Base-by-base conservation (phyloP, 176 grass and related monocot genomes). In the Oryza glaberrima region DNA sequence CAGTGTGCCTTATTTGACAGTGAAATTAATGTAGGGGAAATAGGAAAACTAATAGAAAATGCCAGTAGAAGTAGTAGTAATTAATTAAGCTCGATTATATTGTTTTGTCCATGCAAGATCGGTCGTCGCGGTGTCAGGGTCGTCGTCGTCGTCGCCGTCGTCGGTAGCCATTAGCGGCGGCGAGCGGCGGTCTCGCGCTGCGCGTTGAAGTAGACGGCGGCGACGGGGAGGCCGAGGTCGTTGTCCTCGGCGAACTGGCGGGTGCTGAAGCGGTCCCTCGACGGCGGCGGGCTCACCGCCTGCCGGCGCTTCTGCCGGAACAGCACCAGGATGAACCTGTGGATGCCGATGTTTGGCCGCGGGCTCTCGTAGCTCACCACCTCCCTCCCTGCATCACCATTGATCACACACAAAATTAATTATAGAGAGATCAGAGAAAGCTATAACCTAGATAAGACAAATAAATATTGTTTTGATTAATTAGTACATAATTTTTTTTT, bases 121-220 rank as follows among this genome's bases (percentile, higher is more conserved):
- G 30, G 84, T 60, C 15, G n/a, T 36, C 11, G n/a, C 7, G 10
- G 58, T 58, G 58, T 58, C 52, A 73, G 84, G 77, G 44, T 49
- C 67, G 17, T 78, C 35, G 77, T n/a, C 26, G 68, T 60, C 16
- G 44, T 49, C 67, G 17, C 71, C 35, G 77, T n/a, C 26, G 68
- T 60, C 16, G 44, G 7, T 32, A 19, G 58, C 38, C 14, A 47
- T 41, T 88, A 95, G 83, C 93, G 93, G 76, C 93, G 86, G 44
- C 93, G 93, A 34, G 93, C 90, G 71, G 93, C 93, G 34, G 93
- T 95, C 90, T 95, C 93, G 26, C 93, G 86, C 78, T 95, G 93
- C 35, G 93, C 88, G 44, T 95, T 92, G 90, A 95, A 95, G 52
- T 95, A 95, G 82, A 95, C 90, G 48, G 93, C 93, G 3, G 93